Evolutionary conservation across 2,329 filamentous ascomycete genomes (phyloP), one percentile per base, ranked within the genome.

Genomic region (Colletotrichum noveboracense): DNA sequence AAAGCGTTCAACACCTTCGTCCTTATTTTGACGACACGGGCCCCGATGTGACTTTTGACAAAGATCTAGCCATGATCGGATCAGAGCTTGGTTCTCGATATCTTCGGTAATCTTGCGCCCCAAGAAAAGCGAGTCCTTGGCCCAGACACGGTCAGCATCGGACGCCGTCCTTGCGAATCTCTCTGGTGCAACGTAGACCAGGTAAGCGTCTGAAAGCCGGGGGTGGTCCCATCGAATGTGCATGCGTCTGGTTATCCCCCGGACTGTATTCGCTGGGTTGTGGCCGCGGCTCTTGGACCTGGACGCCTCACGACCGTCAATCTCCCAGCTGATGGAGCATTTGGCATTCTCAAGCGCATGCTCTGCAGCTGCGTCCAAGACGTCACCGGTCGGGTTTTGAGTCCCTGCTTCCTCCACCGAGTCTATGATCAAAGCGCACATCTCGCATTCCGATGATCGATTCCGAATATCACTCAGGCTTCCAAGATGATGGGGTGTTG

Each of bases 241-340:
- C 48, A 71, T 58, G 8, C 70, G 43, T 32, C 70, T 56, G 2
- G 70, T 71, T 32, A 71, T 21, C 3, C 70, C 70, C 7, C 70
- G 70, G 28, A 71, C 70, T 24, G 32, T 26, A 34, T 71, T 71
- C 48, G 18, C 24, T 16, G 61, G 70, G 24, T 48, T 71, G 7
- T 43, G 24, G 21, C 61, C 61, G 16, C 38, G 28, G 18, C 7
- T 5, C 2, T n/a, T 71, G 21, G 60, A 16, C 26, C 60, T n/a
- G 16, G 52, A 24, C 10, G 52, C 24, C 14, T 74, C 71, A 18
- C 71, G 71, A 1, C 71, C 71, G 21, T 74, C 71, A 10, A 74
- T 69, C 16, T 74, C 65, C 71, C 71, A 74, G 55, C 65, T 69
- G 56, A 74, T 28, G 14, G 32, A 70, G 32, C 65, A 69, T 21